These are phyloP conservation scores for Suillus subluteus DNA, from an alignment of 768 basidiomycete genomes.

Conservation along the genomic window DNA sequence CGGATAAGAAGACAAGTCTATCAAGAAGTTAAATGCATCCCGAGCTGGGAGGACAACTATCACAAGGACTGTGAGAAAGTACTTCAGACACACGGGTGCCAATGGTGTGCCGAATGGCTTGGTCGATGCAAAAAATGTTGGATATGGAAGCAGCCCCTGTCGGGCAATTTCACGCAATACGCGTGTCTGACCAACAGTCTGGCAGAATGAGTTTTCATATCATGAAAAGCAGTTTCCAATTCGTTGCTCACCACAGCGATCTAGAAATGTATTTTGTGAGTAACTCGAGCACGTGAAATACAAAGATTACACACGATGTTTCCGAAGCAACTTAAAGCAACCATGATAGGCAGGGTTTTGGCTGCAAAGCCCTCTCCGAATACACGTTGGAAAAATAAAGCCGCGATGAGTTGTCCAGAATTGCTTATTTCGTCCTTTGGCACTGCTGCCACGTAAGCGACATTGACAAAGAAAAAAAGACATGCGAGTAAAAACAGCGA, in stretches of 20 bases:
- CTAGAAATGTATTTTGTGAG: background rate
- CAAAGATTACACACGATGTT: constrained; percentile 36
- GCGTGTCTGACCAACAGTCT: constrained; percentile 46
- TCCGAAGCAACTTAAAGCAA: constrained; percentile 46
- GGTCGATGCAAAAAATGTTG: constrained; percentile 50
- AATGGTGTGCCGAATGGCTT: constrained; percentile 53
- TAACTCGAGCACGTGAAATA: background rate
- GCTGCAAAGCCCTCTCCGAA: constrained; percentile 45
- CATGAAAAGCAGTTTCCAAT: background rate
- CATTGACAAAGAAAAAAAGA: constrained; percentile 52
- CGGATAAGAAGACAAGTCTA: constrained; percentile 45
- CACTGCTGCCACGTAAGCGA: constrained; percentile 43
- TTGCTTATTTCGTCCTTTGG: constrained; percentile 46
- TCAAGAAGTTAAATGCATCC: constrained; percentile 46
- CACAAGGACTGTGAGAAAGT: constrained; percentile 42
- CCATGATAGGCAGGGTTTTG: constrained; percentile 40
- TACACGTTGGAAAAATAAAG: constrained; percentile 53
- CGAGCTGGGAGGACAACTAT: constrained; percentile 46
- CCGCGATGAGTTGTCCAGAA: constrained; percentile 49
- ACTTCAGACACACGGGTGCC: constrained; percentile 45
- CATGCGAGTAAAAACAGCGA: constrained; percentile 47
- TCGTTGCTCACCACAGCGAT: constrained; percentile 3
- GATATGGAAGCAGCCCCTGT: constrained; percentile 56
- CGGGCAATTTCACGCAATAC: constrained; percentile 54
- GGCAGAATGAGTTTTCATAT: background rate